These are phyloP conservation scores for Laguncularia racemosa DNA, from an alignment of 345 rosid genomes.

Conservation along the genomic window DNA sequence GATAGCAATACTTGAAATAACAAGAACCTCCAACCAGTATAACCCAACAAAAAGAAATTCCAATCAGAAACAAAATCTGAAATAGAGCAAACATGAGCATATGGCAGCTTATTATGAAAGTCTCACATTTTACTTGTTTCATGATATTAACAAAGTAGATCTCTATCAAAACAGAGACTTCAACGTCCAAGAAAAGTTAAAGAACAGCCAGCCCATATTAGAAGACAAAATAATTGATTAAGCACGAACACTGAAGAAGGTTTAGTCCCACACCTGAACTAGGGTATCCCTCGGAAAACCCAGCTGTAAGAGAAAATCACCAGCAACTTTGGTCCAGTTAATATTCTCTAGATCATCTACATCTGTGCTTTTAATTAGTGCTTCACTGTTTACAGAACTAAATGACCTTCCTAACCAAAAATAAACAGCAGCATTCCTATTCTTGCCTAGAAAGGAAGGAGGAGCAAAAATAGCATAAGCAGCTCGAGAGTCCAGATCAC, in stretches of 20 bases:
- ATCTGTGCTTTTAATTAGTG: slow-evolving; percentile 31
- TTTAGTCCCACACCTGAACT: slow-evolving; percentile 42
- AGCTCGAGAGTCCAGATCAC: slow-evolving; percentile 53
- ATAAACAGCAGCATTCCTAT: slow-evolving; percentile 43
- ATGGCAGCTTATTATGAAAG: no score
- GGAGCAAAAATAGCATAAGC: slow-evolving; percentile 49
- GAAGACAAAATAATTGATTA: no score
- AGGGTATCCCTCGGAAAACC: slow-evolving; percentile 58
- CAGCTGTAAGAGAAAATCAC: slow-evolving; percentile 42
- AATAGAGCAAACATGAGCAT: no score
- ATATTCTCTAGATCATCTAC: slow-evolving; percentile 28
- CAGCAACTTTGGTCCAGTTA: slow-evolving; percentile 59
- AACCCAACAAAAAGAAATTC: no score
- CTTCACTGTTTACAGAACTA: slow-evolving; percentile 27
- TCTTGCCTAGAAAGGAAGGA: slow-evolving; percentile 28
- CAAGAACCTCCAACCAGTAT: no score
- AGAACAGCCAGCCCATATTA: no score
- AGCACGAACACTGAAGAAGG: background rate
- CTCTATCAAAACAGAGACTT: no score
- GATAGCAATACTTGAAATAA: no score
- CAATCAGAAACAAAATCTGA: no score
- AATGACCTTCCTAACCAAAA: slow-evolving; percentile 83
- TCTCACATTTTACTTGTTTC: no score
- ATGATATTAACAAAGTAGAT: no score
- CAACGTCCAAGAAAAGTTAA: no score